These are phyloP conservation scores for Monosporascus ibericus DNA, from an alignment of 2,329 filamentous ascomycete species.

Conservation along the genomic window DNA sequence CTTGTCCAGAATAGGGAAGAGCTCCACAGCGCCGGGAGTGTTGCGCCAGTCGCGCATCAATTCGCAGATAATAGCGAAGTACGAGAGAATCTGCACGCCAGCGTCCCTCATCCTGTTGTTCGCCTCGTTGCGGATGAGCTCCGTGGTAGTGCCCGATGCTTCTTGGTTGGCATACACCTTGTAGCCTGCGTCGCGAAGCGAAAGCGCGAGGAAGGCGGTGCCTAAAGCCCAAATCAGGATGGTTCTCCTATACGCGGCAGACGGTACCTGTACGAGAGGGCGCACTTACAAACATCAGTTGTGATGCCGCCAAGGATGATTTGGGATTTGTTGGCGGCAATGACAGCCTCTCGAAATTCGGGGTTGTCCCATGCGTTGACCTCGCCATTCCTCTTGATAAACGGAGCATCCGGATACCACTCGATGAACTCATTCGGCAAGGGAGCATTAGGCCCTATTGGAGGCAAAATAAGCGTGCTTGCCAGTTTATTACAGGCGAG, in stretches of 20 bases:
- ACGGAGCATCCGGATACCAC: constrained; percentile 59
- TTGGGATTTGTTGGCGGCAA: constrained; percentile 60
- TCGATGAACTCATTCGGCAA: constrained; percentile 63
- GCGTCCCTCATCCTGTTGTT: constrained; percentile 62
- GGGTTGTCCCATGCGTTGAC: constrained; percentile 73
- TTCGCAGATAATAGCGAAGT: constrained; percentile 61
- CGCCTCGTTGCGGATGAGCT: constrained; percentile 54
- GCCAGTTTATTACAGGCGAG: background rate
- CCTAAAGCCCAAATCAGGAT: constrained; percentile 15
- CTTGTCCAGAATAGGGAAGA: constrained; percentile 59
- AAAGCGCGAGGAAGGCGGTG: constrained; percentile 68
- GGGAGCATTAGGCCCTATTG: constrained; percentile 60
- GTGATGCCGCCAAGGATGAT: constrained; percentile 67
- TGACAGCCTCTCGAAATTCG: constrained; percentile 60
- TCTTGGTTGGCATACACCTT: constrained; percentile 69
- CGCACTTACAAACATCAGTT: constrained; percentile 60
- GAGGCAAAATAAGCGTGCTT: background rate
- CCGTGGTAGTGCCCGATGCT: constrained; percentile 60
- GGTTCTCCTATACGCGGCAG: constrained; percentile 12
- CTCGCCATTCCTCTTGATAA: constrained; percentile 64
- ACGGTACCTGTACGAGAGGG: background rate
- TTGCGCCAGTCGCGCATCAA: constrained; percentile 66
- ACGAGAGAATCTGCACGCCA: constrained; percentile 57
- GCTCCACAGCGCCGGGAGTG: constrained; percentile 43
- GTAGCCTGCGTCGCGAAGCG: constrained; percentile 64